Percentiles rank a stretch among this genome's conserved stretches.
Conservation (phyloP, 441 rosid species). For the Pelargonium exstipulatum region DNA sequence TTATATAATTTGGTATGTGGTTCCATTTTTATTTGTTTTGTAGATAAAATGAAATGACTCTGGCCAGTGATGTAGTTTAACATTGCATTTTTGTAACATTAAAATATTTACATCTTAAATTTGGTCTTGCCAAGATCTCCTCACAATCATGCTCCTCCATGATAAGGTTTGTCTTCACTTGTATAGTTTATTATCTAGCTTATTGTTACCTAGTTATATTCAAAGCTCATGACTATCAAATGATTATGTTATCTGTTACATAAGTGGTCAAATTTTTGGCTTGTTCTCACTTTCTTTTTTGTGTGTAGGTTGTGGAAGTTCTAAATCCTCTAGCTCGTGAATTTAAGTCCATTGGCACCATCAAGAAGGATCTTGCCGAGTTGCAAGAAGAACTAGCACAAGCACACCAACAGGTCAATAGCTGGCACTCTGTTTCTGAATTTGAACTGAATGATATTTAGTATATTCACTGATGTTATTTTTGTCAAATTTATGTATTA, state of each 20-base stretch:
- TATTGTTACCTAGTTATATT: constrained; percentile 1
- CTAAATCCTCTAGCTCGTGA: constrained; percentile 91
- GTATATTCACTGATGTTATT: no score
- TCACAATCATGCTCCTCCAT: constrained; percentile 77
- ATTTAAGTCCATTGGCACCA: constrained; percentile 78
- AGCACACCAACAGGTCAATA: constrained; percentile 74
- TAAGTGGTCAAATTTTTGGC: neutral
- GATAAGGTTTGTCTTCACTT: constrained; percentile 53
- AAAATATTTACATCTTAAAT: neutral
- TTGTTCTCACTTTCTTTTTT: constrained; percentile 22
- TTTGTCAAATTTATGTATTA: no score
- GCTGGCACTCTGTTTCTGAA: no score
- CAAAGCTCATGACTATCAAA: neutral
- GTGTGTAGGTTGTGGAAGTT: constrained; percentile 76
- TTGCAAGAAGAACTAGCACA: constrained; percentile 70
- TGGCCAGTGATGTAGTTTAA: constrained; percentile 12
- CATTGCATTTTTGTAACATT: neutral
- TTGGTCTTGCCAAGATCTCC: constrained; percentile 62
- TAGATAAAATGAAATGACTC: no score
- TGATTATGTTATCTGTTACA: neutral
- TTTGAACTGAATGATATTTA: neutral
- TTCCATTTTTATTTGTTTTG: no score
- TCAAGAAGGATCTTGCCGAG: constrained; percentile 84
- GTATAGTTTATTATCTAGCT: neutral
- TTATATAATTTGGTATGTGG: no score